Conservation (phyloP, 306 rosid genomes). For the Geum urbanum region DNA sequence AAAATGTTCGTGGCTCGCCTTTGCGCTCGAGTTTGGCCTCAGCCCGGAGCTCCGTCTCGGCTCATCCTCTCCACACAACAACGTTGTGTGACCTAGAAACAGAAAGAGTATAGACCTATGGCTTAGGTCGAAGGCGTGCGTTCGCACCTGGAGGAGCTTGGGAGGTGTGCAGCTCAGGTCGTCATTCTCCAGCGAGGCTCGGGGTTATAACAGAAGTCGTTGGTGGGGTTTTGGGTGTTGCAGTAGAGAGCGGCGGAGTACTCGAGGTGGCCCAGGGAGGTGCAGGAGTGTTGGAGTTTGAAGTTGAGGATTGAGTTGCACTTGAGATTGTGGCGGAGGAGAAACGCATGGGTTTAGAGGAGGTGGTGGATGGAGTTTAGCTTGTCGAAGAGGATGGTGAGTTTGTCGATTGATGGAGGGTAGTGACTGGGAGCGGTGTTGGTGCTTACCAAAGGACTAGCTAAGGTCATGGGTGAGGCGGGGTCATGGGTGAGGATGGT, state of each 20-base stretch:
- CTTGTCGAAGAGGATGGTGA: conserved; percentile 40
- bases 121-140: too few relatives aligned
- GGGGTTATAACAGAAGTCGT: conserved; percentile 53
- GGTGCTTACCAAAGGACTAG: conserved; percentile 22
- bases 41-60: too few relatives aligned
- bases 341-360: conserved; percentile 59
- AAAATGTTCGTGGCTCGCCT: too few relatives aligned
- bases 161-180: too few relatives aligned
- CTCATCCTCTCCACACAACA: too few relatives aligned
- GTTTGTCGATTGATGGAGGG: conserved; percentile 32
- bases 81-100: too few relatives aligned
- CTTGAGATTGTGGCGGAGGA: conserved; percentile 56
- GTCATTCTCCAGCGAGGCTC: too few relatives aligned
- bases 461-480: neutral
- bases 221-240: conserved; percentile 41
- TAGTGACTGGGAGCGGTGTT: conserved; percentile 15
- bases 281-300: conserved; percentile 84
- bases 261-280: conserved; percentile 62
- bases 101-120: too few relatives aligned
- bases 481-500: too few relatives aligned
- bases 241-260: conserved; percentile 60
- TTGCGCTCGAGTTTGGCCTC: too few relatives aligned
- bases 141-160: too few relatives aligned
- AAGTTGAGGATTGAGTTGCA: conserved; percentile 62
- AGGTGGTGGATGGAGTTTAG: conserved; percentile 46